Percentiles rank a stretch among this genome's conserved stretches.
Evolutionary conservation across 257 asterid genomes (phyloP).

Genomic region (Solanum bulbocastanum): DNA sequence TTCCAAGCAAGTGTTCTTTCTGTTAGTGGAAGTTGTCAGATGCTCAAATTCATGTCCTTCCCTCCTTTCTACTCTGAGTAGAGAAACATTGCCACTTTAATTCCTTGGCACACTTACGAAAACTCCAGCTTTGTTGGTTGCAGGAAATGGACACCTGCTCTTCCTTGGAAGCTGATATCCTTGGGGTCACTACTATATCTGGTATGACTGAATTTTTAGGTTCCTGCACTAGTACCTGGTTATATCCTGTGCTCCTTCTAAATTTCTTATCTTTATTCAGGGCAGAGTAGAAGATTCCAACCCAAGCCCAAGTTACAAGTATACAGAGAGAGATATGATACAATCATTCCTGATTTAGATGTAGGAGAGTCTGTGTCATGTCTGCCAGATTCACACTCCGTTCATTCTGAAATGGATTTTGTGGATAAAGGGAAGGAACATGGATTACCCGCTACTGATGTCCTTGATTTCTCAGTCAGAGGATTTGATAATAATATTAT

Average conservation of each 20-base stretch:
- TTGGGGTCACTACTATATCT: slow-evolving; percentile 27
- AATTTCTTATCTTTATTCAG: slow-evolving; percentile 21
- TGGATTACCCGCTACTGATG: slow-evolving; percentile 28
- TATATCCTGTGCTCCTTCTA: neutral
- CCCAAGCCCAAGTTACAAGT: slow-evolving; percentile 37
- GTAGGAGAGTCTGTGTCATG: slow-evolving; percentile 9
- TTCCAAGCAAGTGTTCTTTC: slow-evolving; percentile 28
- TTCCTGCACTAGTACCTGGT: neutral
- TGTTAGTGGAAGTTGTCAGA: slow-evolving; percentile 13
- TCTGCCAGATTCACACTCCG: slow-evolving; percentile 12
- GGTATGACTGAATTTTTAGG: slow-evolving; percentile 25
- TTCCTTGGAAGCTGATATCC: slow-evolving; percentile 21
- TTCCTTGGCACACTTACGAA: neutral
- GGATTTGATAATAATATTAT: slow-evolving; percentile 24
- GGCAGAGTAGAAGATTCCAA: slow-evolving; percentile 33
- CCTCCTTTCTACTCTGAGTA: neutral
- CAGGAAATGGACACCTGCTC: slow-evolving; percentile 37
- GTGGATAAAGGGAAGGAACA: slow-evolving; percentile 24
- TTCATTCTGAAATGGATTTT: slow-evolving; percentile 21
- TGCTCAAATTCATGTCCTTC: neutral
- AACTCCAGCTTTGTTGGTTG: slow-evolving; percentile 6
- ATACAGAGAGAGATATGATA: slow-evolving; percentile 13
- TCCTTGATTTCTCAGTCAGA: slow-evolving; percentile 39
- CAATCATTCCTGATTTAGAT: slow-evolving; percentile 5
- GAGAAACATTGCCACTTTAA: neutral